These are phyloP conservation scores for Thalia dealbata DNA, from an alignment of 176 grass and related monocot genomes.

Conservation along the genomic window DNA sequence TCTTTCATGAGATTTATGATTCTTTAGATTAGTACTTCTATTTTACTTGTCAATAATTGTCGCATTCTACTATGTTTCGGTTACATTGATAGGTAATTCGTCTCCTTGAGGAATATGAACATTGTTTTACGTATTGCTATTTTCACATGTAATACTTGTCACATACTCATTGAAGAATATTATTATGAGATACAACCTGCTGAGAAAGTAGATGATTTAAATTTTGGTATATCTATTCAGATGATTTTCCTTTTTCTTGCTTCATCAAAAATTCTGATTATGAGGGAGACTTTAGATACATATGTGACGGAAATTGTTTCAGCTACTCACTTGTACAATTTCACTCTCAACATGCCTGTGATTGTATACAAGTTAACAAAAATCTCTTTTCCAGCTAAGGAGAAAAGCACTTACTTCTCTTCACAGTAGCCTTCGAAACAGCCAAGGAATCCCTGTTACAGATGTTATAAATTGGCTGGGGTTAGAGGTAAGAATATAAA, in stretches of 20 bases:
- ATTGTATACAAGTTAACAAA: conserved; percentile 22
- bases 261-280: not conserved
- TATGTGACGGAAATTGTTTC: not conserved
- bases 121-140: not conserved
- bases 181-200: not conserved
- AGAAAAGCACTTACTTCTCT: conserved; percentile 77
- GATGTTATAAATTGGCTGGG: conserved; percentile 63
- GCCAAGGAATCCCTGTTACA: conserved; percentile 81
- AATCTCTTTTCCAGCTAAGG: conserved; percentile 52
- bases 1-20: not conserved
- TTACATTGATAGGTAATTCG: too few species aligned
- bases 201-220: too few species aligned
- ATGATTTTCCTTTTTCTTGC: not conserved
- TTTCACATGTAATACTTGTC: too few species aligned
- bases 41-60: not conserved
- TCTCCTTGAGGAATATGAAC: too few species aligned
- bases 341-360: conserved; percentile 12
- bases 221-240: not conserved
- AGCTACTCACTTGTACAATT: not conserved
- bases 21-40: not conserved
- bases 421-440: conserved; percentile 69
- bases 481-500: conserved; percentile 59
- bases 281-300: not conserved
- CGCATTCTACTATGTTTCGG: not conserved
- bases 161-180: not conserved